Percentiles rank a stretch among this genome's conserved stretches.
Conservation (phyloP, 1,284 basidiomycete species). For the Pseudozyma thailandica region DNA sequence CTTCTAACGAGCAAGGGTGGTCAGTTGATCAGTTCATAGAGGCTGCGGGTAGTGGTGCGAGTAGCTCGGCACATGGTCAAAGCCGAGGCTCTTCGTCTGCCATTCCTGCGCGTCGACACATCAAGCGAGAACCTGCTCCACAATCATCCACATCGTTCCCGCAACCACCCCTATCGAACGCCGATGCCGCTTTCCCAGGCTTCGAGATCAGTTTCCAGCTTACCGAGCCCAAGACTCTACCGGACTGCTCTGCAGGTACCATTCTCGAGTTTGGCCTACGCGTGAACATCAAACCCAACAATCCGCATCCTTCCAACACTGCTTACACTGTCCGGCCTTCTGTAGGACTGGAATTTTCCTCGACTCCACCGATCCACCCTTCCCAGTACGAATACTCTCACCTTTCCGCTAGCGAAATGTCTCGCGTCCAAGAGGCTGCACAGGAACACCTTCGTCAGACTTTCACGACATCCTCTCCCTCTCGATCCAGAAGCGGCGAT, state of each 20-base stretch:
- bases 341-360: not conserved
- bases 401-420: slow-evolving; percentile 18
- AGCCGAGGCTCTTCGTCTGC: too few species aligned
- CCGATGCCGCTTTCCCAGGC: not conserved
- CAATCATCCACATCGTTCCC: too few species aligned
- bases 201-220: slow-evolving; percentile 44
- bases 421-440: slow-evolving; percentile 26
- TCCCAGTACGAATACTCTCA: slow-evolving; percentile 31
- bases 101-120: too few species aligned
- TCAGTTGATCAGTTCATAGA: too few species aligned
- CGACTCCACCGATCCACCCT: not conserved
- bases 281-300: slow-evolving; percentile 17
- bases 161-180: too few species aligned
- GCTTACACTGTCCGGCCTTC: not conserved
- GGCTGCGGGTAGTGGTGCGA: too few species aligned
- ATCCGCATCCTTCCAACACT: not conserved
- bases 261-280: slow-evolving; percentile 33
- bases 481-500: too few species aligned
- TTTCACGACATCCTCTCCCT: slow-evolving; percentile 1
- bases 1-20: too few species aligned
- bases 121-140: too few species aligned
- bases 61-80: too few species aligned
- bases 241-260: slow-evolving; percentile 5
- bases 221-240: slow-evolving; percentile 13
- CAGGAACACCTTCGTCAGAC: slow-evolving; percentile 19